These are phyloP conservation scores for Cyclaneusma minus DNA, from an alignment of 2,329 filamentous ascomycete genomes.

Conservation along the genomic window DNA sequence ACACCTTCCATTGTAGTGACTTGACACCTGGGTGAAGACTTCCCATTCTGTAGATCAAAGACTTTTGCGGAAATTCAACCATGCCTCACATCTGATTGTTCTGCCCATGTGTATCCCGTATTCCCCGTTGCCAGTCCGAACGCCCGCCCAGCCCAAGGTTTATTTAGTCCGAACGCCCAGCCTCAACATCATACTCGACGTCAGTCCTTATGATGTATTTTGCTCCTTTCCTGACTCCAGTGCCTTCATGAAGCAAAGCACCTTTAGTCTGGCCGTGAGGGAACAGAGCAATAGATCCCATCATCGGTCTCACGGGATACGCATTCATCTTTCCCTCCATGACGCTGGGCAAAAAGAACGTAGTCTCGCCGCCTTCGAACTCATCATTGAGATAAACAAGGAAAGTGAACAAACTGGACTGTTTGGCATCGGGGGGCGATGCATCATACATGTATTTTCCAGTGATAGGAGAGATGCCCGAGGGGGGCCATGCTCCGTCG, in stretches of 20 bases:
- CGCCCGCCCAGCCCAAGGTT: too few species aligned
- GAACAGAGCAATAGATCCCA: constrained; percentile 53
- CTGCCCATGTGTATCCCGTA: too few species aligned
- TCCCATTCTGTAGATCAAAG: too few species aligned
- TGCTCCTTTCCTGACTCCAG: constrained; percentile 51
- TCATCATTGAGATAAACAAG: constrained; percentile 57
- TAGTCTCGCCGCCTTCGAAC: constrained; percentile 57
- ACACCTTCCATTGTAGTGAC: too few species aligned
- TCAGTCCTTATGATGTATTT: constrained; percentile 59
- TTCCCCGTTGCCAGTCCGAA: too few species aligned
- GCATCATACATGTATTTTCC: constrained; percentile 46
- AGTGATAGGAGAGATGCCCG: constrained; percentile 35
- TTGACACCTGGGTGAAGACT: too few species aligned
- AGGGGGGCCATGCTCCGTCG: constrained; percentile 59
- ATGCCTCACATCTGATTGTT: too few species aligned
- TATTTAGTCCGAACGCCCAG: too few species aligned
- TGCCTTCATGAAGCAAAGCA: constrained; percentile 53
- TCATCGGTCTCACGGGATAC: constrained; percentile 51
- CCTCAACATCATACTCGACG: constrained; percentile 48
- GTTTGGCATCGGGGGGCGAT: constrained; percentile 40
- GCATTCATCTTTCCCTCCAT: constrained; percentile 53
- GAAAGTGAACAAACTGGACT: constrained; percentile 56
- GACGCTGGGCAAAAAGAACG: constrained; percentile 50
- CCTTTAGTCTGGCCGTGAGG: constrained; percentile 53
- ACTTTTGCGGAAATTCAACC: too few species aligned